Evolutionary conservation across 306 rosid genomes (phyloP), one percentile per base, ranked within the genome.

Genomic region (Prunus mongolica): DNA sequence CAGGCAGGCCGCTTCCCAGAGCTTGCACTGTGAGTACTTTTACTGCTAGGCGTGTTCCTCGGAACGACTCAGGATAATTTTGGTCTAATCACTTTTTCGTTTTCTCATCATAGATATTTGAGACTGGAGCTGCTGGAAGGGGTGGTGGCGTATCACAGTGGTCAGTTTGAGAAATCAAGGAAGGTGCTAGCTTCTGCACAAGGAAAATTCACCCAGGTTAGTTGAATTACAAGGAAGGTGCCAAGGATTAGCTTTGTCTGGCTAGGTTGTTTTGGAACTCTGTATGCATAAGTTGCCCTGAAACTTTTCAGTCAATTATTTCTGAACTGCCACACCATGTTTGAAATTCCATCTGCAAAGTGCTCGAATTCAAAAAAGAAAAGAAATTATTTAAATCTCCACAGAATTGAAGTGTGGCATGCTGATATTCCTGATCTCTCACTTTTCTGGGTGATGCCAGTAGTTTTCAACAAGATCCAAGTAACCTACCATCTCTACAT

Each of bases 91-190:
- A 75, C 63, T 46, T 69, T 69, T 45, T 71, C 8, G 24, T 66
- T 72, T 47, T 72, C 68, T 77, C 14, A 67, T 20, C 45, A 20
- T 67, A 95, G 98, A 82, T 85, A 81, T 84, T 88, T 95, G 85
- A 90, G 97, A 80, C 86, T 95, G 51, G 97, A 95, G 87, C 84
- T 95, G 72, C 88, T 95, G 78, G 98, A 95, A 85, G 97, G 97
- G 68, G 96, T 92, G 71, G 96, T 93, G 76, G 96, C 98, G 18
- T 95, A 87, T 86, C 97, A 95, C 66, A 81, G 80, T 73, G 94
- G 93, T 65, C 90, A 82, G 76, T 79, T 87, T 76, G 97, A 85
- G 61, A 89, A 86, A 84, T 85, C 96, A 28, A 87, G 85, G 71
- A 71, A 78, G 74, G 88, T 86, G 61, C 77, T 95, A 81, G 71